Conservation (phyloP, 441 rosid genomes). For the Syzygium malaccense region DNA sequence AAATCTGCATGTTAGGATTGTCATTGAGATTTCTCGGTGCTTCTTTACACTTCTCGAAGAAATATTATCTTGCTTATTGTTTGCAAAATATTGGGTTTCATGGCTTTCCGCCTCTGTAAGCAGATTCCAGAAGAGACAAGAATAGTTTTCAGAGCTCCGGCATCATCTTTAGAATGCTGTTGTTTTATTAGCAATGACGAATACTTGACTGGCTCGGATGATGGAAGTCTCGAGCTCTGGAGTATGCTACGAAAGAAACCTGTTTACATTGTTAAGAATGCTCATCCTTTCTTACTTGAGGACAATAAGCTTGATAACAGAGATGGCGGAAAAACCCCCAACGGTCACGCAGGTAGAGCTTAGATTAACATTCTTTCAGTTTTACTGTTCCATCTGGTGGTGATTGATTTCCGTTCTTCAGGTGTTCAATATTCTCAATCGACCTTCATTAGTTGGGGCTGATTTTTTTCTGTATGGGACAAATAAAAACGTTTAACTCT, state of each 20-base stretch:
- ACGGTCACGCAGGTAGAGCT: slow-evolving; percentile 36
- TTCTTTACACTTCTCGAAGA: neutral
- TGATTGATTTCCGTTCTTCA: neutral
- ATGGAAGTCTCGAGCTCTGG: slow-evolving; percentile 89
- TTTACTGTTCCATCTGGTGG: neutral
- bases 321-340: slow-evolving; percentile 14
- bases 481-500: neutral
- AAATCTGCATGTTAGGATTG: neutral
- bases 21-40: neutral
- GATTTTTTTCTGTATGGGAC: neutral
- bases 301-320: slow-evolving; percentile 14
- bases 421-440: neutral
- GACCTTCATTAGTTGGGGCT: neutral
- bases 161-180: slow-evolving; percentile 83
- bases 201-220: slow-evolving; percentile 89
- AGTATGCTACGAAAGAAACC: slow-evolving; percentile 65
- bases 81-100: neutral
- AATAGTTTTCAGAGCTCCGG: slow-evolving; percentile 69
- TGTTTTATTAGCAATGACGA: slow-evolving; percentile 79
- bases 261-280: slow-evolving; percentile 57
- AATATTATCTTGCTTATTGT: neutral
- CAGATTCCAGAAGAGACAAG: slow-evolving; percentile 81
- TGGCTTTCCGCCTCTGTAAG: slow-evolving; percentile 1
- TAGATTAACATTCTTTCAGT: neutral
- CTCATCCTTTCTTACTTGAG: slow-evolving; percentile 38